A percentile compares a stretch with the other conserved stretches of the same genome.
Evolutionary conservation across 148 eudicot species (phyloP).

Genomic region (Talinum fruticosum): DNA sequence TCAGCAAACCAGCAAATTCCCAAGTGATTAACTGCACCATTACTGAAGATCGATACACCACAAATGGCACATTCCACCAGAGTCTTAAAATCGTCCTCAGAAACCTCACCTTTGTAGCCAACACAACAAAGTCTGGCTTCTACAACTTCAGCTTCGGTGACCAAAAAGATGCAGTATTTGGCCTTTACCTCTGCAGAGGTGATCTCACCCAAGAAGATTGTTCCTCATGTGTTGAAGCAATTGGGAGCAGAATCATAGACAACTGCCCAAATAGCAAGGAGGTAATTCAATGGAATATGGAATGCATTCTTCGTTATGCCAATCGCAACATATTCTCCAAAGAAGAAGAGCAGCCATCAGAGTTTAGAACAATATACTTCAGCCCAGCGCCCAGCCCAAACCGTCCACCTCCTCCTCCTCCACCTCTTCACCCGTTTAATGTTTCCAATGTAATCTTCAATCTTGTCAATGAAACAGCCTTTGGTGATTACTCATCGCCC

Average conservation of each 20-base stretch:
- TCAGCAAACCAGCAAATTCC: too few species aligned
- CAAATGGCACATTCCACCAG: neutral
- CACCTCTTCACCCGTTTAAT: neutral
- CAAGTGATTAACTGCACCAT: too few species aligned
- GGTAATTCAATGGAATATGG: neutral
- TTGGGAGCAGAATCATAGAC: neutral
- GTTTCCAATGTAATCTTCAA: neutral
- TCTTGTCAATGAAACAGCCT: neutral
- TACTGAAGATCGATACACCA: too few species aligned
- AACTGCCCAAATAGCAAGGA: neutral
- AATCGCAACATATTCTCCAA: conserved; percentile 20
- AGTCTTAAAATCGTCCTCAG: neutral
- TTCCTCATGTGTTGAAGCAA: neutral
- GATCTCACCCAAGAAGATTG: neutral
- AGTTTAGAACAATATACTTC: too few species aligned
- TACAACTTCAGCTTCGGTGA: neutral
- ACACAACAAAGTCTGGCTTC: neutral
- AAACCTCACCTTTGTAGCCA: neutral
- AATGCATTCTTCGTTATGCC: conserved; percentile 32
- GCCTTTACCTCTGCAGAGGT: conserved; percentile 1
- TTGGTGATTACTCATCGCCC: neutral
- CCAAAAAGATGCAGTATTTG: neutral
- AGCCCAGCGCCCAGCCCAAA: conserved; percentile 11
- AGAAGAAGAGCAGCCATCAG: too few species aligned
- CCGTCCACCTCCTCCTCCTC: conserved; percentile 9